Conservation (phyloP, 352 stramenopile species). For the Phytophthora nicotianae region DNA sequence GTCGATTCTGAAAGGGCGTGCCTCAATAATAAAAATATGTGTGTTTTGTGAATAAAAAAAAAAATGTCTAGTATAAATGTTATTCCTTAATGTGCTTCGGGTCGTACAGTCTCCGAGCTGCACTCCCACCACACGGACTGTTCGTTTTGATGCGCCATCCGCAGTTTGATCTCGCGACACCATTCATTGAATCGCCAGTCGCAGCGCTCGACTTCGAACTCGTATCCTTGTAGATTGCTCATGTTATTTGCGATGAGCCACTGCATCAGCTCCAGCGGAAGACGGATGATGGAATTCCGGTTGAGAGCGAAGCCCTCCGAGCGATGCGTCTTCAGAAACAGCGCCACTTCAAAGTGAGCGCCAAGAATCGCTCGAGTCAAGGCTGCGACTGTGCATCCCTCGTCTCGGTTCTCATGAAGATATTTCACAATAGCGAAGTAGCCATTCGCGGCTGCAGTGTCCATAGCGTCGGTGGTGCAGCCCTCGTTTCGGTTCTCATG, state of each 20-base stretch:
- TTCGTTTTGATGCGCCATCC: conserved; percentile 32
- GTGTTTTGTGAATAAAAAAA: too few species aligned
- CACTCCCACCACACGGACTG: conserved; percentile 34
- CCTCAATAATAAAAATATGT: too few species aligned
- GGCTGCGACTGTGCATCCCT: conserved; percentile 30
- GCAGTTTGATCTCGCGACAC: conserved; percentile 25
- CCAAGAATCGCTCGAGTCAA: conserved; percentile 32
- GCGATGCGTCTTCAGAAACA: conserved; percentile 30
- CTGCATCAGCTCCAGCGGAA: conserved; percentile 35
- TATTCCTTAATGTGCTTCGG: background rate
- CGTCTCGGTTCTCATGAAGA: conserved; percentile 31
- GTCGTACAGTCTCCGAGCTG: conserved; percentile 8
- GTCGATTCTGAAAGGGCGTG: background rate
- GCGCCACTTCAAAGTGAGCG: conserved; percentile 30
- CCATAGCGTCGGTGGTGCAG: conserved; percentile 32
- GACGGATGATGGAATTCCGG: conserved; percentile 27
- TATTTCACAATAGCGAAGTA: conserved; percentile 28
- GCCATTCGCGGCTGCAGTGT: conserved; percentile 27
- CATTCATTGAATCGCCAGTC: conserved; percentile 38
- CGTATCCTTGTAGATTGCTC: conserved; percentile 22
- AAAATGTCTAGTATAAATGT: too few species aligned
- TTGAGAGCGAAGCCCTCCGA: conserved; percentile 26
- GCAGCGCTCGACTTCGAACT: conserved; percentile 29
- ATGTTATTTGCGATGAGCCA: conserved; percentile 33
- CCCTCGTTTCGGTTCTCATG: conserved; percentile 30